Evolutionary conservation across 768 basidiomycete species (phyloP), one percentile per base, ranked within the genome.

Genomic region (Boletellus ananiceps): DNA sequence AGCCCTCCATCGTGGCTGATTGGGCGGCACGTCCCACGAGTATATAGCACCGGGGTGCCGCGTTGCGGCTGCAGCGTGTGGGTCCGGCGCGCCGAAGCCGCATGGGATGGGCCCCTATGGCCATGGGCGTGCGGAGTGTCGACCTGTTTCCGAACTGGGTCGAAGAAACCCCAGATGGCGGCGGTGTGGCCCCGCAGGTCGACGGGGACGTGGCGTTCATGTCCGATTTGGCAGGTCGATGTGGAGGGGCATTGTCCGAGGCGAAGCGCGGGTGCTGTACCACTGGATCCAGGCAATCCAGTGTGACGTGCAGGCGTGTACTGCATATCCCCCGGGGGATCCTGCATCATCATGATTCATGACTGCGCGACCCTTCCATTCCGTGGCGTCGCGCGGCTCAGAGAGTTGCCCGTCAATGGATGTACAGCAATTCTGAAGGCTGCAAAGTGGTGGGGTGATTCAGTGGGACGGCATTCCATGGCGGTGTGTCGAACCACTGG

Each of bases 81-180:
- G 37, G 46, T 27, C 35, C n/a, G 44, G 58, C 43, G 56, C 48
- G 33, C 58, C 46, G 53, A 55, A 43, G 39, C 61, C 61, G 55
- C 61, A 49, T 62, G 61, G 51, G 2, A 31, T 18, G 14, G 3
- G 35, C 37, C 55, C 57, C 54, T 49, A 37, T 49, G n/a, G 27
- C 19, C 25, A 11, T 2, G 18, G 19, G 46, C n/a, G 42, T 45
- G 40, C 33, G 38, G 33, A 25, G 6, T 8, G 18, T 29, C 25
- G 42, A 6, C 21, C 14, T 8, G 11, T 25, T 25, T 39, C 8
- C 35, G 31, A 39, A 42, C 36, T 15, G 19, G 13, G 39, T 40
- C 45, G 38, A 37, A 15, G 32, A 14, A 33, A 46, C 46, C 55
- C 47, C 44, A 45, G 43, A 52, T 32, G 44, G 47, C 39, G 27